These are phyloP conservation scores for Fusarium sp. DNA, from an alignment of 2,329 filamentous ascomycete genomes.

Conservation along the genomic window DNA sequence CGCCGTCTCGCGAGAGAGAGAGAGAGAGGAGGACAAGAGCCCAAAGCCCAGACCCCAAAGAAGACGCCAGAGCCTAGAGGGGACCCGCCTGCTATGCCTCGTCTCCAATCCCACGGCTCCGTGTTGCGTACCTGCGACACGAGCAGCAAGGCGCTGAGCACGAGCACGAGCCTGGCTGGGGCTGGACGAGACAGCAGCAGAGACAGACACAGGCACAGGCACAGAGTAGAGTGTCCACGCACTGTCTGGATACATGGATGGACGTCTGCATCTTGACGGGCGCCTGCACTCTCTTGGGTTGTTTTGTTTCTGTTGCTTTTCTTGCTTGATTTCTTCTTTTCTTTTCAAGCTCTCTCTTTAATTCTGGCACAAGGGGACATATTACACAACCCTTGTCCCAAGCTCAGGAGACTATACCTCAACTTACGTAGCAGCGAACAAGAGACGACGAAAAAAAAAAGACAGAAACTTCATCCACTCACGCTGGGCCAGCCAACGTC, in stretches of 20 bases:
- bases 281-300: conserved; percentile 8
- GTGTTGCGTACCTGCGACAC: conserved; percentile 23
- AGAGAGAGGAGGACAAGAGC: conserved; percentile 8
- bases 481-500: conserved; percentile 41
- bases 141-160: conserved; percentile 22
- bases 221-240: conserved; percentile 2
- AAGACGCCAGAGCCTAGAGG: conserved; percentile 1
- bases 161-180: conserved; percentile 28
- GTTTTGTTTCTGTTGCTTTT: conserved; percentile 1
- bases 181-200: conserved; percentile 19
- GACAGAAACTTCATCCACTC: conserved; percentile 4
- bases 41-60: conserved; percentile 18
- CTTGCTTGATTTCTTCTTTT: not conserved
- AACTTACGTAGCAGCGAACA: not conserved
- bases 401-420: conserved; percentile 3
- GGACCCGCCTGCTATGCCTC: conserved; percentile 30
- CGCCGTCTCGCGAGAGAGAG: conserved; percentile 9
- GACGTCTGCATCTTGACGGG: not conserved
- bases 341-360: not conserved
- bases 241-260: conserved; percentile 27
- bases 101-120: conserved; percentile 32
- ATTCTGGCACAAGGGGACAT: not conserved
- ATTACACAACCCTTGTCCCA: not conserved
- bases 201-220: conserved; percentile 12
- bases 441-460: conserved; percentile 4